Evolutionary conservation across 2,329 filamentous ascomycete species (phyloP).

Genomic region (Aspergillus sergii): DNA sequence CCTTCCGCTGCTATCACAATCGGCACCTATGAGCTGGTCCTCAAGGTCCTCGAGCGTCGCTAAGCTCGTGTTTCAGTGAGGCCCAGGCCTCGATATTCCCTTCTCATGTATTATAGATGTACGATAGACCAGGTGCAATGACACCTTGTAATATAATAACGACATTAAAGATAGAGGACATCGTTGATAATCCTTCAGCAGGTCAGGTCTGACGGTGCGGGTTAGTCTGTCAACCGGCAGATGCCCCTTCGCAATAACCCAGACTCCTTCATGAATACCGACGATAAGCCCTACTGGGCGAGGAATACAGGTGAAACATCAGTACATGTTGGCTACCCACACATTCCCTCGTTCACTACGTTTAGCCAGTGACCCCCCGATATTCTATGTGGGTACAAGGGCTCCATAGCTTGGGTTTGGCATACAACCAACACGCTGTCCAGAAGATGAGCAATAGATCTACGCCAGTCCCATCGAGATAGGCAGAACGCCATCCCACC

Average conservation of each 20-base stretch:
- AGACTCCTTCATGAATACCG: not conserved
- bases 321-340: not conserved
- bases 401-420: too few relatives aligned
- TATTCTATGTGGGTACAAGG: not conserved
- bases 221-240: not conserved
- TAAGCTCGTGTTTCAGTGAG: not conserved
- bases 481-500: not conserved
- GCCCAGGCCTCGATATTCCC: not conserved
- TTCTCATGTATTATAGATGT: constrained; percentile 5
- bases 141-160: constrained; percentile 1
- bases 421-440: not conserved
- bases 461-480: too few relatives aligned
- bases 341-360: not conserved
- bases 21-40: constrained; percentile 42
- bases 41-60: constrained; percentile 23
- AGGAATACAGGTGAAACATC: not conserved
- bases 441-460: not conserved
- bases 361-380: not conserved
- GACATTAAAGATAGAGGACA: not conserved
- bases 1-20: constrained; percentile 41
- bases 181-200: not conserved
- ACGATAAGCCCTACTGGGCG: not conserved
- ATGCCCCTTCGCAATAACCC: not conserved
- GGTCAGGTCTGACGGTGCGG: not conserved
- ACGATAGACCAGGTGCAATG: not conserved